phyloP scores from a whole-genome alignment of 352 stramenopile genomes.

The Pythium periplocum region DNA sequence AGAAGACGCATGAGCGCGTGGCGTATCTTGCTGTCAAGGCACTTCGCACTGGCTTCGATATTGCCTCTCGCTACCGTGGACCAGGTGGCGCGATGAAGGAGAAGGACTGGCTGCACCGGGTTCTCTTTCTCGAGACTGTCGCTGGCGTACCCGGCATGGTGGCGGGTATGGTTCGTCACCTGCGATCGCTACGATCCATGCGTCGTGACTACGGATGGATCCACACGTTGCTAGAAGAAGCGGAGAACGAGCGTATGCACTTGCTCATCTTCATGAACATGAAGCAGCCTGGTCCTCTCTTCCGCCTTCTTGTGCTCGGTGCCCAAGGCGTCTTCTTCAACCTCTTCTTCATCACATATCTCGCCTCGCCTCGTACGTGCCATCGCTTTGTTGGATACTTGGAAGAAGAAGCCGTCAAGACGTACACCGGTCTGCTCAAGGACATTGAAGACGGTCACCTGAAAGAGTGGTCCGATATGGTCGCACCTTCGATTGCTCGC shows the following conservation, averaged over 20 bases:
- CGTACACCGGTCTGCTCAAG: constrained; percentile 88
- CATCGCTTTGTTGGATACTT: constrained; percentile 93
- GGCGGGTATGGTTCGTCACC: constrained; percentile 59
- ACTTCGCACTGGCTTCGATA: constrained; percentile 42
- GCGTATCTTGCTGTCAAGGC: constrained; percentile 33
- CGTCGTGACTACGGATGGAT: constrained; percentile 86
- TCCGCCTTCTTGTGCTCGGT: constrained; percentile 71
- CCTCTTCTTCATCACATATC: constrained; percentile 80
- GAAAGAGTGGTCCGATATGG: constrained; percentile 57
- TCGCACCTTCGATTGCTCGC: constrained; percentile 68
- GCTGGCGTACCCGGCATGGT: constrained; percentile 73
- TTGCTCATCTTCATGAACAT: constrained; percentile 88
- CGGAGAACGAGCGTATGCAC: constrained; percentile 93
- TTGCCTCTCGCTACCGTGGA: constrained; percentile 41
- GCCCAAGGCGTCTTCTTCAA: constrained; percentile 85
- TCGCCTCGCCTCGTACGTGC: constrained; percentile 82
- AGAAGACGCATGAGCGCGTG: constrained; percentile 30
- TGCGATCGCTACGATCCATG: constrained; percentile 77
- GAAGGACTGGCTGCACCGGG: constrained; percentile 60
- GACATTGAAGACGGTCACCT: constrained; percentile 86
- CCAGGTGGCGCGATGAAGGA: constrained; percentile 47
- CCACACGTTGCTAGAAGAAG: constrained; percentile 86
- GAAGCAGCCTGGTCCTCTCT: constrained; percentile 70
- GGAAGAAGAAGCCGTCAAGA: constrained; percentile 90
- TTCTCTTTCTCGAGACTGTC: constrained; percentile 74